phyloP scores from a whole-genome alignment of 169 alveolate species.

The Nephromyces sp. region DNA sequence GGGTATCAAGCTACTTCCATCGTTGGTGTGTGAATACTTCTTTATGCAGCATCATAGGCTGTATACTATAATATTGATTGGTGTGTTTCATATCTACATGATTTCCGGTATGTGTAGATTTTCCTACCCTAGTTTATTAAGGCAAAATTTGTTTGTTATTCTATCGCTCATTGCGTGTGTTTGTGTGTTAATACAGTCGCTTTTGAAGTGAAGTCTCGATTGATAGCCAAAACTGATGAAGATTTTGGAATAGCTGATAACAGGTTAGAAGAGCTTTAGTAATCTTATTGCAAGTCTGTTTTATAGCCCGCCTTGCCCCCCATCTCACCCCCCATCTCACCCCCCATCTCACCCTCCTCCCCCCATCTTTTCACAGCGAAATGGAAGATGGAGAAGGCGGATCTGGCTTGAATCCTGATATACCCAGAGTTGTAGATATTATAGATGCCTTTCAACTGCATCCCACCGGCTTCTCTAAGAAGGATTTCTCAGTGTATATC shows the following conservation, averaged over 20 bases:
- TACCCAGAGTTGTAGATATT: slow-evolving; percentile 76
- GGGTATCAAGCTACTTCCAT: too few relatives aligned
- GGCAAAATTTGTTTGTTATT: background rate
- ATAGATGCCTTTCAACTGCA: slow-evolving; percentile 79
- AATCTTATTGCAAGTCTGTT: too few relatives aligned
- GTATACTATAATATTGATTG: too few relatives aligned
- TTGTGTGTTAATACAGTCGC: slow-evolving; percentile 48
- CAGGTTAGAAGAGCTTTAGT: slow-evolving; percentile 42
- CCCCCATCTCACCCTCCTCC: background rate
- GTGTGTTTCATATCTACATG: background rate
- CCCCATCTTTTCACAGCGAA: slow-evolving; percentile 46
- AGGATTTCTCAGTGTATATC: slow-evolving; percentile 76
- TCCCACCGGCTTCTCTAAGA: slow-evolving; percentile 78
- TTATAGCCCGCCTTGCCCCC: too few relatives aligned
- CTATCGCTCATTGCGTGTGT: background rate
- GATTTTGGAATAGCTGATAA: slow-evolving; percentile 80
- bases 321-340: background rate
- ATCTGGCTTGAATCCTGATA: slow-evolving; percentile 59
- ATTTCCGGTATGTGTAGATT: background rate
- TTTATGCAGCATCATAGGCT: background rate
- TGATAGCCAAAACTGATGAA: slow-evolving; percentile 73
- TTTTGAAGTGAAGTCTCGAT: slow-evolving; percentile 71
- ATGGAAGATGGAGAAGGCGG: slow-evolving; percentile 50
- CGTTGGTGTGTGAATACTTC: too few relatives aligned
- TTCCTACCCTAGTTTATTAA: background rate